Evolutionary conservation across 148 eudicot species (phyloP).

Genomic region (Camellia lanceoleosa): DNA sequence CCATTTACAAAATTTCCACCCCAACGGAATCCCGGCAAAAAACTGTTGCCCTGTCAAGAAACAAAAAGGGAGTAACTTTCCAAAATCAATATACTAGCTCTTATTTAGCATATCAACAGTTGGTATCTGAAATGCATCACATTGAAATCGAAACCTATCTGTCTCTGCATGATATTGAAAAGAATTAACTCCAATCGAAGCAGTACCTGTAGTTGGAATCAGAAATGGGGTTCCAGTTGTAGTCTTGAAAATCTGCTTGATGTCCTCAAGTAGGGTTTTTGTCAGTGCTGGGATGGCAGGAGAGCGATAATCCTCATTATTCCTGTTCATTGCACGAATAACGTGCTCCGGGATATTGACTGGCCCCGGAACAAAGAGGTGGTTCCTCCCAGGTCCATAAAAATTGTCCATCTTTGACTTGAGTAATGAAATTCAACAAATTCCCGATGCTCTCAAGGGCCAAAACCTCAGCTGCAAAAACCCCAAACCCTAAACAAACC

Average conservation of each 20-base stretch:
- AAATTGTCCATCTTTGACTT: conserved; percentile 63
- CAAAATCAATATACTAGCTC: background rate
- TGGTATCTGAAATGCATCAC: background rate
- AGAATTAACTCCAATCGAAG: background rate
- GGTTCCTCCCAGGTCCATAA: conserved; percentile 87
- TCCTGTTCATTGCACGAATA: conserved; percentile 90
- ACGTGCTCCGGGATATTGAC: conserved; percentile 95
- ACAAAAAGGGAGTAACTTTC: background rate
- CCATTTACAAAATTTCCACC: no score
- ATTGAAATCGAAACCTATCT: no score
- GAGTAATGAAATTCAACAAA: background rate
- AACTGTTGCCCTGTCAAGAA: no score
- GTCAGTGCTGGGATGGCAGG: conserved; percentile 95
- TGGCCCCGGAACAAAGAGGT: conserved; percentile 97
- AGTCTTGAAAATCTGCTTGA: conserved; percentile 95
- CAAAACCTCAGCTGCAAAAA: background rate
- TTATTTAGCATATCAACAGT: background rate
- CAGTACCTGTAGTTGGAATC: conserved; percentile 88
- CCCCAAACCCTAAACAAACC: background rate
- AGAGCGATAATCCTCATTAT: conserved; percentile 98
- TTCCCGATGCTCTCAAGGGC: background rate
- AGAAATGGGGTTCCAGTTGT: conserved; percentile 85
- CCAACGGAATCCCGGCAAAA: no score
- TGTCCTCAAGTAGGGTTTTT: conserved; percentile 73
- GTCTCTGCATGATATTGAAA: background rate